Base-by-base conservation (phyloP, 2,329 filamentous ascomycete species). In the Pseudogymnoascus verrucosus region DNA sequence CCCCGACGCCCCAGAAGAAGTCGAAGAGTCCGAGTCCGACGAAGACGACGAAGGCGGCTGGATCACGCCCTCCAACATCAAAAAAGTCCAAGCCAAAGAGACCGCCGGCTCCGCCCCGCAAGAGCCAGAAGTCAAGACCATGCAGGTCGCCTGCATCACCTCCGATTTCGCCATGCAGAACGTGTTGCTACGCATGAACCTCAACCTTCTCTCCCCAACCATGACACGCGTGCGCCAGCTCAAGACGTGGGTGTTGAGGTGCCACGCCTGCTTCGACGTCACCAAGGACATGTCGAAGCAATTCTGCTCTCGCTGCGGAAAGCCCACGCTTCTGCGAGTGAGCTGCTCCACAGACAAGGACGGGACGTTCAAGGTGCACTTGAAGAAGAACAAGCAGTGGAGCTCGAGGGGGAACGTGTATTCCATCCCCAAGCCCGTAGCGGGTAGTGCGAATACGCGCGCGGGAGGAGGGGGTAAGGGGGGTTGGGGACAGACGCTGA, bases 111-210 rank as follows among this genome's bases (percentile, higher is more conserved):
- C 79, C 19, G 76, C 81, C 42, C 76, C 81, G 60, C 75, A 80
- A 65, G 74, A 81, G 1, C 42, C 42, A 11, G 80, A 84, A 62
- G 80, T 84, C 37, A 84, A 84, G 66, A 85, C 84, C 11, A 88
- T 97, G 69, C 88, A 96, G 76, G 91, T 90, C 14, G 93, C 92
- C n/a, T 87, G 93, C 51, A 88, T 98, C 72, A 98, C 95, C 1
- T 92, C 89, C 63, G 95, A 99, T 79, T 98, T 90, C 77, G 93
- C 95, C 63, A 96, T 99, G 91, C 93, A 98, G 78, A 98, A 98
- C 74, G 92, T 98, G 6, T 84, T 95, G 1, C 83, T 99, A 4
- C 91, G 96, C 69, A 96, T 98, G 80, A 96, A 97, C 78, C 84
- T 99, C 60, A 91, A 95, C 73, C 85, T 97, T 10, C 83, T 97